Percentiles rank a stretch among this genome's conserved stretches.
These are phyloP conservation scores for Vitis hybrid DNA, from an alignment of 177 flowering plant species.

Conservation along the genomic window DNA sequence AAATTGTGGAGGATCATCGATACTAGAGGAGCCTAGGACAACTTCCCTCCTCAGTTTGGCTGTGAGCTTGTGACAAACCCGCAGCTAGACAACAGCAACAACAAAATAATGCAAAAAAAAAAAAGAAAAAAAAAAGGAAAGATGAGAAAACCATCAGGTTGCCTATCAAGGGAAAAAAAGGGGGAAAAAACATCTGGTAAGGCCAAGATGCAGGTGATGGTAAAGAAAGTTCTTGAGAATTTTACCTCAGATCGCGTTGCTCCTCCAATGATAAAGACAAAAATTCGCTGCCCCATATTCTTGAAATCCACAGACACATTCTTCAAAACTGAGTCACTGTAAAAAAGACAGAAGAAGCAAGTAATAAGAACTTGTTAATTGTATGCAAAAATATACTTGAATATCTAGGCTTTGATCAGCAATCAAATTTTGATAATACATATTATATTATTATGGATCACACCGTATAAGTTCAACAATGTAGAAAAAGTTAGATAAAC, in stretches of 20 bases:
- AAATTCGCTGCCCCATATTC: constrained; percentile 51
- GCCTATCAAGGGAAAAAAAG: neutral
- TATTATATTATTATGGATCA: neutral
- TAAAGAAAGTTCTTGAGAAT: neutral
- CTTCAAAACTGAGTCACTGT: constrained; percentile 40
- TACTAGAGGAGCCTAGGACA: constrained; percentile 75
- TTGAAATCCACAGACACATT: constrained; percentile 29
- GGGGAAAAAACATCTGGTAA: no score
- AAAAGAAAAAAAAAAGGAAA: no score
- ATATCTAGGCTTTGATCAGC: neutral
- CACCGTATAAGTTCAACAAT: neutral
- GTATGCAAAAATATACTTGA: no score
- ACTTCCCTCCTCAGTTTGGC: constrained; percentile 80
- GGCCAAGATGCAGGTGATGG: neutral
- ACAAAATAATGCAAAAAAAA: no score
- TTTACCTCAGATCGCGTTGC: constrained; percentile 61
- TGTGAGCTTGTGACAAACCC: constrained; percentile 85
- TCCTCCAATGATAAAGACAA: constrained; percentile 51
- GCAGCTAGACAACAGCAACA: constrained; percentile 49
- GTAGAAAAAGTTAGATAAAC: no score
- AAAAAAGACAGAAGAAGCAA: constrained; percentile 6
- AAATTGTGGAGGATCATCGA: constrained; percentile 91
- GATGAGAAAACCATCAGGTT: neutral
- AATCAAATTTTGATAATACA: neutral
- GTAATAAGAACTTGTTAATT: no score